Conservation (phyloP, 306 rosid genomes). For the Sicyos baderoa region DNA sequence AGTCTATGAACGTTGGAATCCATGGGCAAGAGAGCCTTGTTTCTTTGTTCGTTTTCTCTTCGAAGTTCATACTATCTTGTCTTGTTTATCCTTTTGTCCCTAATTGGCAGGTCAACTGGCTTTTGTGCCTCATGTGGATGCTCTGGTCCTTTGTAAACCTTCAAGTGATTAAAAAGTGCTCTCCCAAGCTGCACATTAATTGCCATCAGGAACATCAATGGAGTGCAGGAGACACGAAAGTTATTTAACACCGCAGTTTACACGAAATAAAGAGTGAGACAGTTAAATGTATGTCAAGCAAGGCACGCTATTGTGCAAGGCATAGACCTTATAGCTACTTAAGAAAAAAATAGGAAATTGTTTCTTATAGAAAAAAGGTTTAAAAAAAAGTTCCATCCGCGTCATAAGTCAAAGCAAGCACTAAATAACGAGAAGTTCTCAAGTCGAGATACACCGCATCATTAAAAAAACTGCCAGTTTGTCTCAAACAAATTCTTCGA, state of each 20-base stretch:
- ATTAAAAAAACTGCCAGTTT: not conserved
- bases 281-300: not conserved
- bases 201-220: not conserved
- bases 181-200: slow-evolving; percentile 78
- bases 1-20: not conserved
- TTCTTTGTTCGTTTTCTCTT: not conserved
- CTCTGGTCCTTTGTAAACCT: slow-evolving; percentile 80
- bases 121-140: slow-evolving; percentile 90
- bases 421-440: not conserved
- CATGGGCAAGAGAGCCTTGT: not conserved
- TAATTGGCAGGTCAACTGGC: slow-evolving; percentile 73
- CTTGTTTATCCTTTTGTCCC: slow-evolving; percentile 70
- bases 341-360: not conserved
- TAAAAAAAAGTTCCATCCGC: too few relatives aligned
- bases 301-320: not conserved
- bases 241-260: too few relatives aligned
- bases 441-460: not conserved
- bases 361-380: too few relatives aligned
- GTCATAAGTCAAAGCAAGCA: too few relatives aligned
- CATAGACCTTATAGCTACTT: not conserved
- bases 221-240: too few relatives aligned
- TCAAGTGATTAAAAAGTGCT: slow-evolving; percentile 73
- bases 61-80: slow-evolving; percentile 29
- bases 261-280: not conserved
- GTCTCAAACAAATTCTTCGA: not conserved